phyloP scores from a whole-genome alignment of 2,329 filamentous ascomycete genomes.

The Aspergillus sp. region DNA sequence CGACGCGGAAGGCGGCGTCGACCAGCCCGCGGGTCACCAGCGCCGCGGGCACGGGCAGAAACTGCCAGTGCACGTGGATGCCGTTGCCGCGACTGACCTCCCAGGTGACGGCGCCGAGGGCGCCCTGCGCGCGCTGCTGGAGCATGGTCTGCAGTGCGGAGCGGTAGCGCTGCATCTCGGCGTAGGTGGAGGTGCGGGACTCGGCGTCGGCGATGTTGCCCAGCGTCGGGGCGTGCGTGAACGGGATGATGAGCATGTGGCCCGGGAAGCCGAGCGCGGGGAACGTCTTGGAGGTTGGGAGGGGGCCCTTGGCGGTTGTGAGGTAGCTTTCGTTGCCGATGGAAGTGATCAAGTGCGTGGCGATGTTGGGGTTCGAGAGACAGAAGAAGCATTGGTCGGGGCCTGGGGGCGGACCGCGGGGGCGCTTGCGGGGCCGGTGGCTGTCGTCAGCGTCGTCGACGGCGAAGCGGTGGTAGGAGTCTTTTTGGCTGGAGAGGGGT shows the following conservation, averaged over 20 bases:
- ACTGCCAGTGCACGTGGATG: conserved; percentile 92
- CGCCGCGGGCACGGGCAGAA: conserved; percentile 70
- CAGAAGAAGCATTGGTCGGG: conserved; percentile 93
- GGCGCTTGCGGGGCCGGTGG: conserved; percentile 39
- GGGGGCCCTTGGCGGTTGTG: conserved; percentile 86
- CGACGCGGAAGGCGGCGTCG: conserved; percentile 82
- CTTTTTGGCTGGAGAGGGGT: conserved; percentile 31
- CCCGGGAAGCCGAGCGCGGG: conserved; percentile 71
- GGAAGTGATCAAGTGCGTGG: conserved; percentile 83
- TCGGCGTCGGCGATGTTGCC: conserved; percentile 61
- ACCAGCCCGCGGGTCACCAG: conserved; percentile 71
- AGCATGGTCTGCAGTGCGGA: conserved; percentile 77
- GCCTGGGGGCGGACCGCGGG: conserved; percentile 52
- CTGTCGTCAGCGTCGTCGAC: conserved; percentile 36
- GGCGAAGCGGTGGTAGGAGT: conserved; percentile 39
- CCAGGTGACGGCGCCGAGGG: conserved; percentile 82
- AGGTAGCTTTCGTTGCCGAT: conserved; percentile 86
- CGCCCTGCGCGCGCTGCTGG: conserved; percentile 37
- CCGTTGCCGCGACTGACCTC: conserved; percentile 81
- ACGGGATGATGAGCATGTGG: conserved; percentile 88
- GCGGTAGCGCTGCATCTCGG: conserved; percentile 82
- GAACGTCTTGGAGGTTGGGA: conserved; percentile 71
- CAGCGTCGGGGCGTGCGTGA: conserved; percentile 76
- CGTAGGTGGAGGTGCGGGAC: conserved; percentile 57
- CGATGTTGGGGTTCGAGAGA: conserved; percentile 78